A percentile compares a stretch with the other conserved stretches of the same genome.
Conservation (phyloP, 352 stramenopile species). For the Pythium coloratum region DNA sequence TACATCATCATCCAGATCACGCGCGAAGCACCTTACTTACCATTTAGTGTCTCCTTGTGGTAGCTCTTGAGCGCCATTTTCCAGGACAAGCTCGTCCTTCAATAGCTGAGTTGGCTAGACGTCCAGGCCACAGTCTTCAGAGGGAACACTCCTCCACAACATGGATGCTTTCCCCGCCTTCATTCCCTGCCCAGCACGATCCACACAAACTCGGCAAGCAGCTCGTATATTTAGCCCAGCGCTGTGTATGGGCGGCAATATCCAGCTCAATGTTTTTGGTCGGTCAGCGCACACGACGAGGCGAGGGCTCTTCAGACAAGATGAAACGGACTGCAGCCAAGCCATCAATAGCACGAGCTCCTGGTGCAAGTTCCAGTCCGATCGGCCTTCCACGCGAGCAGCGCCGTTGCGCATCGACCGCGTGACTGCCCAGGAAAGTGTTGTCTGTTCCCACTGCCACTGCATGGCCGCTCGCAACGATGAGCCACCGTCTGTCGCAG, state of each 20-base stretch:
- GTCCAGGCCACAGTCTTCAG: not conserved
- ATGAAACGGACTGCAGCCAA: not conserved
- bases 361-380: not conserved
- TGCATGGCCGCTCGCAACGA: constrained; percentile 20
- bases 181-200: not conserved
- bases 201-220: not conserved
- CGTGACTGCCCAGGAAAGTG: not conserved
- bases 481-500: constrained; percentile 83
- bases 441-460: not conserved
- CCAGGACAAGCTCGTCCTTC: not conserved
- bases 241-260: not conserved
- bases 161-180: not conserved
- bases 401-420: not conserved
- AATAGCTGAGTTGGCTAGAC: not conserved
- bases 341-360: constrained; percentile 1
- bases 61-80: constrained; percentile 80
- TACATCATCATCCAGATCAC: not conserved
- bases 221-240: not conserved
- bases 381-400: not conserved
- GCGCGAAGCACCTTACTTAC: constrained; percentile 18
- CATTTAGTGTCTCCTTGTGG: constrained; percentile 75
- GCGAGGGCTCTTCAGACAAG: not conserved
- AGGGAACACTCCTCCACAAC: not conserved
- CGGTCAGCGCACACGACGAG: not conserved
- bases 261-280: no score